These are phyloP conservation scores for Phytophthora ohioensis DNA, from an alignment of 352 stramenopile species.

Conservation along the genomic window DNA sequence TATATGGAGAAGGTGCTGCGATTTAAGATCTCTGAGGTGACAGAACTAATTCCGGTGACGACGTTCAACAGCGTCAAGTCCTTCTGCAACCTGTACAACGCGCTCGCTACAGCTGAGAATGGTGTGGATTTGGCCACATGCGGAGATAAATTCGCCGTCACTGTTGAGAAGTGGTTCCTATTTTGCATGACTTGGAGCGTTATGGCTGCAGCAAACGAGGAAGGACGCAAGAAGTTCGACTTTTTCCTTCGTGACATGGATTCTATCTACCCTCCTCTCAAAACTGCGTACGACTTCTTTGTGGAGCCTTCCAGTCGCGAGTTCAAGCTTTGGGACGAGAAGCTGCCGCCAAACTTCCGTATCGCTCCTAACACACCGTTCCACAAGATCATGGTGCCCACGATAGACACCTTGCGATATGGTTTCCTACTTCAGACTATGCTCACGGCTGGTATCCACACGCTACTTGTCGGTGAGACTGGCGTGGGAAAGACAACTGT, in stretches of 20 bases:
- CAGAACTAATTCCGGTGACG: conserved; percentile 81
- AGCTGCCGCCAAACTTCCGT: conserved; percentile 77
- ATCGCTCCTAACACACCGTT: conserved; percentile 79
- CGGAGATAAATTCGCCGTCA: conserved; percentile 72
- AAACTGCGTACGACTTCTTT: conserved; percentile 95
- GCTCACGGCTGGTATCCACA: conserved; percentile 75
- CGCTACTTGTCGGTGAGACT: conserved; percentile 90
- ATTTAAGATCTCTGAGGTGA: conserved; percentile 73
- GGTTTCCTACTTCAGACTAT: conserved; percentile 86
- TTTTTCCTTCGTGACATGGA: conserved; percentile 93
- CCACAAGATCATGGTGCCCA: conserved; percentile 90
- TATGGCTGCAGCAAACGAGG: conserved; percentile 87
- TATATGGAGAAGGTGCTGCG: conserved; percentile 80
- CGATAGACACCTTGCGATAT: conserved; percentile 86
- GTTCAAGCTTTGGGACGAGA: conserved; percentile 89
- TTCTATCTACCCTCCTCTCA: conserved; percentile 91
- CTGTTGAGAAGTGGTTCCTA: conserved; percentile 87
- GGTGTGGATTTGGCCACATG: conserved; percentile 68
- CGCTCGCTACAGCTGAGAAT: conserved; percentile 73
- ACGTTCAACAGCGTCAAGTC: conserved; percentile 86
- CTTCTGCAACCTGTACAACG: conserved; percentile 90
- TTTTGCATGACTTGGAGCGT: conserved; percentile 90
- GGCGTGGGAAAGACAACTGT: conserved; percentile 92
- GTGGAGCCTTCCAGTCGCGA: conserved; percentile 83
- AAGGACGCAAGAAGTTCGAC: conserved; percentile 86